Evolutionary conservation across 163 green algal genomes (phyloP), one percentile per base, ranked within the genome.

Genomic region (Dunaliella salina): DNA sequence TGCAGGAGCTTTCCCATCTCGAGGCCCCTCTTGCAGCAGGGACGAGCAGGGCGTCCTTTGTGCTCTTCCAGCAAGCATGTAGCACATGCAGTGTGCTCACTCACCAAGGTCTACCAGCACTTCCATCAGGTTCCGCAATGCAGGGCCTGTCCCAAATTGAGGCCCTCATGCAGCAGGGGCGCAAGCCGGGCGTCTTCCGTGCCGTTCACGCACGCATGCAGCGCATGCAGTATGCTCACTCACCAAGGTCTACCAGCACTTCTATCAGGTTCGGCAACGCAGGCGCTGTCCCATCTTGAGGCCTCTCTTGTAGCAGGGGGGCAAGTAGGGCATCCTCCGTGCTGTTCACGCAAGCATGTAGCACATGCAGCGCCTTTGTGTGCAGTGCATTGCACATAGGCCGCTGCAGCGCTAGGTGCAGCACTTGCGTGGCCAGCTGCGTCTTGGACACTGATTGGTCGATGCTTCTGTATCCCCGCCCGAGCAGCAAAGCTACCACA

Each of bases 81-180:
- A 91, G 85, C 34, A 91, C 72, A 71, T 84, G 88, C 85, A 91
- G 83, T 63, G 69, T n/a, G n/a, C n/a, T n/a, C n/a, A n/a, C n/a
- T n/a, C n/a, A n/a, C n/a, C n/a, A n/a, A n/a, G n/a, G 12, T 72
- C 33, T 0, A 32, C 40, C 79, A 82, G 79, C 20, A 59, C 34
- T 17, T 82, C 79, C 1, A 45, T 25, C 33, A 82, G 79, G 32
- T 35, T 35, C 0, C 33, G 79, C 30, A 57, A 13, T 0, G 35
- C 32, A 26, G 35, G 34, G 30, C 83, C 40, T 34, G 57, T 33
- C 20, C 69, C 83, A 29, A 72, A 67, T 26, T n/a, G 35, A 80
- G 30, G 87, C 0, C 83, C 18, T 86, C 88, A 33, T 82, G 86
- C 84, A 90, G 86, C 25, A 90, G 50, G 75, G 84, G 86, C 75